phyloP scores from a whole-genome alignment of 2,329 filamentous ascomycete species.

The Exophiala lecanii-corni region DNA sequence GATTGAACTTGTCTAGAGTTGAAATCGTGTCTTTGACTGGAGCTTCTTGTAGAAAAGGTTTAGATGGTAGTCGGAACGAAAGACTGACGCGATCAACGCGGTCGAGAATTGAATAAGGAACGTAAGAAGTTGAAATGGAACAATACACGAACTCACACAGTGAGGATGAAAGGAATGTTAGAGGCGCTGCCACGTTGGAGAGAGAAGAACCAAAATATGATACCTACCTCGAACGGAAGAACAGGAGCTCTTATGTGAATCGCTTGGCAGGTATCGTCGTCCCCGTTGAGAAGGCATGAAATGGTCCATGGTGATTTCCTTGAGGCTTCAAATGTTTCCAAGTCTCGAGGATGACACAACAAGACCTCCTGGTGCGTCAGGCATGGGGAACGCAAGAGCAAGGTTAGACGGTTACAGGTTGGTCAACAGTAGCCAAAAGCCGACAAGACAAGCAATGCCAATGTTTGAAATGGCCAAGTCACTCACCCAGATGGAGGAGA shows the following conservation, averaged over 20 bases:
- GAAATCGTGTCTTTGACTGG: no score
- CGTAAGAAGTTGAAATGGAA: slow-evolving; percentile 12
- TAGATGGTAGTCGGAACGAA: slow-evolving; percentile 15
- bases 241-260: slow-evolving; percentile 20
- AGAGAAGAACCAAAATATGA: slow-evolving; percentile 16
- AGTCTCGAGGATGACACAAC: slow-evolving; percentile 19
- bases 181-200: slow-evolving; percentile 24
- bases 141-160: slow-evolving; percentile 13
- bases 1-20: no score
- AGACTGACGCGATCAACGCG: slow-evolving; percentile 25
- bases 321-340: slow-evolving; percentile 26
- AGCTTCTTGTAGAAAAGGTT: no score
- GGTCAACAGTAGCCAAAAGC: slow-evolving; percentile 11
- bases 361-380: slow-evolving; percentile 16
- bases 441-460: slow-evolving; percentile 22
- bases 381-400: slow-evolving; percentile 5
- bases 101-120: slow-evolving; percentile 19
- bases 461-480: slow-evolving; percentile 17
- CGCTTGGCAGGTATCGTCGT: slow-evolving; percentile 14
- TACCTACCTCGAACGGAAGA: background rate
- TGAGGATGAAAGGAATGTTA: slow-evolving; percentile 24
- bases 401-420: slow-evolving; percentile 22
- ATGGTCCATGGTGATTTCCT: slow-evolving; percentile 23
- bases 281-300: slow-evolving; percentile 1
- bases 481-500: slow-evolving; percentile 14